Conservation (phyloP, 2,329 filamentous ascomycete species). For the Hortaea sp. region DNA sequence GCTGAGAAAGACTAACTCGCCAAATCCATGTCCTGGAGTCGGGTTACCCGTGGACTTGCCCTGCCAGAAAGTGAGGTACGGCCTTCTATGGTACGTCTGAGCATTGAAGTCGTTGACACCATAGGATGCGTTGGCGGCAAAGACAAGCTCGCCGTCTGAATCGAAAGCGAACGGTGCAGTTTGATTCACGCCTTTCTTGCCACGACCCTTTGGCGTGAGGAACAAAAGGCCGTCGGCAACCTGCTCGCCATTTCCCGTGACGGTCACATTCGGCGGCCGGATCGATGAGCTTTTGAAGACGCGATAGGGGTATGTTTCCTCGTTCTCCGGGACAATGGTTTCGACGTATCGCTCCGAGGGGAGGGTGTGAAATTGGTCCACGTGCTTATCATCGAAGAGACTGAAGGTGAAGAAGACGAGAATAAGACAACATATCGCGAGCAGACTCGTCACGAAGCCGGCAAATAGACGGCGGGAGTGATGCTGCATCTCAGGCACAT, state of each 20-base stretch:
- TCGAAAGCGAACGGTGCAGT: constrained; percentile 11
- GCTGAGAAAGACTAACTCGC: constrained; percentile 11
- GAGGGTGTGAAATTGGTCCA: neutral
- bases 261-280: constrained; percentile 5
- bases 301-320: constrained; percentile 5
- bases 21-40: constrained; percentile 15
- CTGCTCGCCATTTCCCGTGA: constrained; percentile 4
- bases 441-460: neutral
- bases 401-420: neutral
- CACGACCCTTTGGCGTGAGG: constrained; percentile 6
- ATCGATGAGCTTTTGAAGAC: constrained; percentile 6
- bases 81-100: constrained; percentile 8
- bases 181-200: constrained; percentile 5
- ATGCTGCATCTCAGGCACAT: no score
- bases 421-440: neutral
- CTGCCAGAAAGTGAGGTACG: constrained; percentile 10
- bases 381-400: neutral
- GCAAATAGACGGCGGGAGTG: no score
- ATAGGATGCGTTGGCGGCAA: constrained; percentile 2
- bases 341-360: neutral
- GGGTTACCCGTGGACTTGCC: constrained; percentile 8
- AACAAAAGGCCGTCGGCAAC: constrained; percentile 10
- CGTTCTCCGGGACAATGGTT: neutral
- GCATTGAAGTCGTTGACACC: constrained; percentile 10
- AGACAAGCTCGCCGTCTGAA: constrained; percentile 10